Percentiles rank a stretch among this genome's conserved stretches.
These are phyloP conservation scores for Yamadazyma dushanensis DNA, from an alignment of 1,139 yeast species.

Conservation along the genomic window DNA sequence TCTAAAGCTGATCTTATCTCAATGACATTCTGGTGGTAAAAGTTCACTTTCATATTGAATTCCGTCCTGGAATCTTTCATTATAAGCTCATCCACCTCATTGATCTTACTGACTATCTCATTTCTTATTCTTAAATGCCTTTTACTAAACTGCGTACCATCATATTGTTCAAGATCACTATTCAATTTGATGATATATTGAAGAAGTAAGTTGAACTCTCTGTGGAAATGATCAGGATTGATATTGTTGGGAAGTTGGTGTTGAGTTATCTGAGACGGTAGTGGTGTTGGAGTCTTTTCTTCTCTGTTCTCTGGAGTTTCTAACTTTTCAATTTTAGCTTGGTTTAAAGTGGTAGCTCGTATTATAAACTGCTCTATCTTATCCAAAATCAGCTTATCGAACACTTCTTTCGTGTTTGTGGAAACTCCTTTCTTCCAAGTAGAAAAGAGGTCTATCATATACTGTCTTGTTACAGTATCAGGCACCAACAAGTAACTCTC, in stretches of 20 bases:
- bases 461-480: conserved; percentile 39
- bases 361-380: conserved; percentile 43
- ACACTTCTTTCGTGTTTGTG: conserved; percentile 36
- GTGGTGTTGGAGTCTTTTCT: conserved; percentile 2
- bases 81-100: conserved; percentile 33
- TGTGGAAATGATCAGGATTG: conserved; percentile 30
- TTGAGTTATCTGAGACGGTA: conserved; percentile 3
- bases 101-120: conserved; percentile 30
- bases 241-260: conserved; percentile 16
- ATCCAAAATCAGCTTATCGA: conserved; percentile 28
- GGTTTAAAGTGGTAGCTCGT: conserved; percentile 31
- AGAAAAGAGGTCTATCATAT: conserved; percentile 38
- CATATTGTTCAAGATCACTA: conserved; percentile 18
- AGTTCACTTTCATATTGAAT: conserved; percentile 27
- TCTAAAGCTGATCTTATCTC: conserved; percentile 30
- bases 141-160: conserved; percentile 13
- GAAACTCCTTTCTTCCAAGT: conserved; percentile 41
- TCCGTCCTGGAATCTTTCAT: conserved; percentile 22
- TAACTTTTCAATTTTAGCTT: conserved; percentile 1
- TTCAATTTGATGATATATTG: conserved; percentile 30
- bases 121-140: conserved; percentile 25
- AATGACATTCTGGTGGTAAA: conserved; percentile 27
- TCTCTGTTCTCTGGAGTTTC: background rate
- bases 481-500: conserved; percentile 41
- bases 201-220: conserved; percentile 33